These are phyloP conservation scores for Diospyros kaki DNA, from an alignment of 148 eudicot genomes.

Conservation along the genomic window DNA sequence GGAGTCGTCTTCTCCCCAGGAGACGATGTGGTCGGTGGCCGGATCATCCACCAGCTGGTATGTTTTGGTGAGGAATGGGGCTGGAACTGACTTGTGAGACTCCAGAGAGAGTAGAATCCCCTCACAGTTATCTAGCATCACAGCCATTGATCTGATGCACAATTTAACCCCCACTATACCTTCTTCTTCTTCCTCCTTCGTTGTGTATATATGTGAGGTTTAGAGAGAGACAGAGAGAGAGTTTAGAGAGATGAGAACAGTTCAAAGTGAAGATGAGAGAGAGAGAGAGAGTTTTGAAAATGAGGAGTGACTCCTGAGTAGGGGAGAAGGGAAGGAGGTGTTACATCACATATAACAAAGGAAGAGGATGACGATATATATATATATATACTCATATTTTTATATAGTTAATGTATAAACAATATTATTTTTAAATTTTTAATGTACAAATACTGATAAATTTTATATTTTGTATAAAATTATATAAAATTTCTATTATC, in stretches of 20 bases:
- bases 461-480: too few species aligned
- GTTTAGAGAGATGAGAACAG: conserved; percentile 3
- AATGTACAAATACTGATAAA: too few species aligned
- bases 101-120: conserved; percentile 61
- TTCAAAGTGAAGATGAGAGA: not conserved
- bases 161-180: not conserved
- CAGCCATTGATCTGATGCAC: conserved; percentile 33
- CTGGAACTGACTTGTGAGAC: conserved; percentile 62
- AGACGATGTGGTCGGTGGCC: conserved; percentile 47
- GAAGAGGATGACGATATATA: too few species aligned
- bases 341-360: too few species aligned
- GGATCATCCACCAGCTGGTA: conserved; percentile 56
- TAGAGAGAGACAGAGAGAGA: not conserved
- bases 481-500: too few species aligned
- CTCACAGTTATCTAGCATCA: conserved; percentile 67
- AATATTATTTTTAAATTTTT: too few species aligned
- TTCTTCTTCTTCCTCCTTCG: not conserved
- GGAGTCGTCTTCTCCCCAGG: conserved; percentile 55
- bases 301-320: too few species aligned
- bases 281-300: too few species aligned
- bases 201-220: too few species aligned
- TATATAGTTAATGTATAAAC: too few species aligned
- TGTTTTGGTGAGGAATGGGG: conserved; percentile 57
- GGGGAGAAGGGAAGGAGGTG: too few species aligned
- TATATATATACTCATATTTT: too few species aligned